Conservation (phyloP, 768 basidiomycete genomes). For the Russula dissimulans region DNA sequence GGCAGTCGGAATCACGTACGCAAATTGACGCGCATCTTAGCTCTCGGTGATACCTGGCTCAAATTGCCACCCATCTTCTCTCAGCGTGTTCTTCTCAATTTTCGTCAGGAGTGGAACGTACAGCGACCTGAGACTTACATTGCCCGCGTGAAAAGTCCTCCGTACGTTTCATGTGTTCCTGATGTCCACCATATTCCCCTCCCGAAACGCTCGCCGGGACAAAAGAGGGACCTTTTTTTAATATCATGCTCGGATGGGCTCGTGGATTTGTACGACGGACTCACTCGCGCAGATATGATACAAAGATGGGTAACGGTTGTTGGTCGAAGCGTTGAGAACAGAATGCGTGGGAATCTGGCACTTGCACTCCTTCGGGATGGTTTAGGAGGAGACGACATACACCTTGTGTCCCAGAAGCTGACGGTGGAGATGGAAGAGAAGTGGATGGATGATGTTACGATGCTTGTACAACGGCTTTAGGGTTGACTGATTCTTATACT, state of each 20-base stretch:
- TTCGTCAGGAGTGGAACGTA: constrained; percentile 30
- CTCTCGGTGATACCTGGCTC: constrained; percentile 32
- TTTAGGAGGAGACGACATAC: constrained; percentile 34
- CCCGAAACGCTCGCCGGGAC: constrained; percentile 12
- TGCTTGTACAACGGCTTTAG: constrained; percentile 34
- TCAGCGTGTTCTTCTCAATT: constrained; percentile 28
- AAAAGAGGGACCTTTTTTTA: constrained; percentile 25
- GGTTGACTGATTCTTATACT: neutral
- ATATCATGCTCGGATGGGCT: constrained; percentile 43
- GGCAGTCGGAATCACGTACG: neutral
- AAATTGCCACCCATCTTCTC: constrained; percentile 30
- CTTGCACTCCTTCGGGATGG: constrained; percentile 34
- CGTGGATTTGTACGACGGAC: constrained; percentile 31
- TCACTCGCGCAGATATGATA: constrained; percentile 25
- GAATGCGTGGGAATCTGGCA: constrained; percentile 29
- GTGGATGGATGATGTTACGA: constrained; percentile 44
- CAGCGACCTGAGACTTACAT: constrained; percentile 24
- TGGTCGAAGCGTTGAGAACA: constrained; percentile 23
- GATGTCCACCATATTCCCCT: constrained; percentile 34
- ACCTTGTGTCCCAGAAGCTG: constrained; percentile 34
- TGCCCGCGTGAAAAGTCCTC: constrained; percentile 36
- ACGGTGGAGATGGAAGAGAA: constrained; percentile 43
- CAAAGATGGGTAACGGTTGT: constrained; percentile 31
- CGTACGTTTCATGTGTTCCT: constrained; percentile 36
- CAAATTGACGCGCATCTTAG: constrained; percentile 13